Evolutionary conservation across 768 basidiomycete genomes (phyloP).

Genomic region (Termitomyces sp.): DNA sequence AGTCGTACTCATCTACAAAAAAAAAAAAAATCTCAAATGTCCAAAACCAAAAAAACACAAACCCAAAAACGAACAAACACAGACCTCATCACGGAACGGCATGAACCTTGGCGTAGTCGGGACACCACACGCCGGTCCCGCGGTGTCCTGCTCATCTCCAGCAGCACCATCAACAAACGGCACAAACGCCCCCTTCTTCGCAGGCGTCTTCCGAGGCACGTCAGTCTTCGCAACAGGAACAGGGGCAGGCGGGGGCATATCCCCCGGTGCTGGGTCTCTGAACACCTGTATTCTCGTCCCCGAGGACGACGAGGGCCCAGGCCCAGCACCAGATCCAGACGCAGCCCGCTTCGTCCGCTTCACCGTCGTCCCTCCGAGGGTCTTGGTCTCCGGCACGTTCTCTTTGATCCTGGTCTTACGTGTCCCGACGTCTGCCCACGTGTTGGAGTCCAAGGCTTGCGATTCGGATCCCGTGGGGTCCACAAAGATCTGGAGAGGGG

Average conservation of each 20-base stretch:
- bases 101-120: slow-evolving; percentile 55
- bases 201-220: slow-evolving; percentile 22
- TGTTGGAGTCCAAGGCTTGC: slow-evolving; percentile 27
- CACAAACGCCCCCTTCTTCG: slow-evolving; percentile 25
- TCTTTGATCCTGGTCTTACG: slow-evolving; percentile 77
- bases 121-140: slow-evolving; percentile 15
- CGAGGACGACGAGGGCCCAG: slow-evolving; percentile 19
- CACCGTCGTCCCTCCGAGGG: slow-evolving; percentile 60
- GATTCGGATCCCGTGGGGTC: slow-evolving; percentile 55
- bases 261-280: slow-evolving; percentile 52
- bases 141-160: slow-evolving; percentile 4
- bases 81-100: slow-evolving; percentile 71
- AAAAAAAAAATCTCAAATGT: slow-evolving; percentile 12
- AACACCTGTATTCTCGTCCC: slow-evolving; percentile 58
- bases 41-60: slow-evolving; percentile 11
- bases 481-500: slow-evolving; percentile 64
- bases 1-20: slow-evolving; percentile 3
- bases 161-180: slow-evolving; percentile 32
- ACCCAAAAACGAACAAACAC: slow-evolving; percentile 2
- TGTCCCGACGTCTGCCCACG: slow-evolving; percentile 71
- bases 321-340: slow-evolving; percentile 22
- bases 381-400: slow-evolving; percentile 65
- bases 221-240: slow-evolving; percentile 3
- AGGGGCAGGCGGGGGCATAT: slow-evolving; percentile 33
- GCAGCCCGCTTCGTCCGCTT: slow-evolving; percentile 44